These are phyloP conservation scores for Phascolomyces articulosus DNA, from an alignment of 371 early-diverging fungal genomes.

Conservation along the genomic window DNA sequence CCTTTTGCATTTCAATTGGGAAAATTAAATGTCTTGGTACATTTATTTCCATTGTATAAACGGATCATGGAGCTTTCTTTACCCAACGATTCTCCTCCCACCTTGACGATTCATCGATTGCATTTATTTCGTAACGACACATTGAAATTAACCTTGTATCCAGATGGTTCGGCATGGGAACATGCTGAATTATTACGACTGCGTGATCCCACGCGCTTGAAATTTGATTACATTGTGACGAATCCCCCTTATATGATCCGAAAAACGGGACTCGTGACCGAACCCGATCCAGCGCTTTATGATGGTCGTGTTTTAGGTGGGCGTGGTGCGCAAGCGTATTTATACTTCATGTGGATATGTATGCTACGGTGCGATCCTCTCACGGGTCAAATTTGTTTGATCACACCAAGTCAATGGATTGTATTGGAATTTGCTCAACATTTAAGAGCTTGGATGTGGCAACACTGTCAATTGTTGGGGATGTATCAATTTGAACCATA, in stretches of 20 bases:
- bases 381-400: slow-evolving; percentile 41
- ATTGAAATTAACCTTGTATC: slow-evolving; percentile 36
- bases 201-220: slow-evolving; percentile 46
- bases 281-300: slow-evolving; percentile 58
- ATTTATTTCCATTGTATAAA: slow-evolving; percentile 43
- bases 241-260: slow-evolving; percentile 76
- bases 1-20: slow-evolving; percentile 56
- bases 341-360: slow-evolving; percentile 54
- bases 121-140: slow-evolving; percentile 65
- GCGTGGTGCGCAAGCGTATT: slow-evolving; percentile 43
- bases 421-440: slow-evolving; percentile 63
- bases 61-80: slow-evolving; percentile 27
- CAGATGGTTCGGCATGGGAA: slow-evolving; percentile 24
- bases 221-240: slow-evolving; percentile 63
- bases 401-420: slow-evolving; percentile 70
- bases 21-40: slow-evolving; percentile 42
- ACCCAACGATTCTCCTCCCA: neutral
- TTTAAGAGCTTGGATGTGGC: slow-evolving; percentile 62
- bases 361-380: slow-evolving; percentile 43
- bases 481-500: slow-evolving; percentile 69
- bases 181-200: slow-evolving; percentile 18
- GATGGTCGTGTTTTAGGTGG: slow-evolving; percentile 55
- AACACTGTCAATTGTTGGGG: slow-evolving; percentile 55
- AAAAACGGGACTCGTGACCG: slow-evolving; percentile 62
- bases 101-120: slow-evolving; percentile 32